Percentiles rank a stretch among this genome's conserved stretches.
phyloP scores from a whole-genome alignment of 176 grass and related monocot genomes.

The Olyra latifolia region DNA sequence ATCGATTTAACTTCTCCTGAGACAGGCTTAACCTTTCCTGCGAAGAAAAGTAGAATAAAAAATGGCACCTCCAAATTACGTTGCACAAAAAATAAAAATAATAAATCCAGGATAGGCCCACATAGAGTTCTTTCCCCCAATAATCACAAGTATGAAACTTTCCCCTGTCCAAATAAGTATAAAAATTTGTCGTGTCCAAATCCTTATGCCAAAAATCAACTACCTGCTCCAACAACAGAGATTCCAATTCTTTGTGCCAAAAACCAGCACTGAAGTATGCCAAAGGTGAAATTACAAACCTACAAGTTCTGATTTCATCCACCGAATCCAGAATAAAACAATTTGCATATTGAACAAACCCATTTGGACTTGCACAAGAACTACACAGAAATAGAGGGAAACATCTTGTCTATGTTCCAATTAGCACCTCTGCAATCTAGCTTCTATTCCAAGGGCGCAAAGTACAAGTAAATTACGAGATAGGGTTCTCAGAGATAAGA shows the following conservation, averaged over 20 bases:
- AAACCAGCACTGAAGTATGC: neutral
- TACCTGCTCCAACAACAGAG: neutral
- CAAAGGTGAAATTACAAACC: neutral
- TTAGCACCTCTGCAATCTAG: neutral
- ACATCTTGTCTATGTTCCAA: neutral
- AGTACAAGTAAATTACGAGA: neutral
- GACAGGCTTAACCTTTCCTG: conserved; percentile 87
- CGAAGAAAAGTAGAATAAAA: conserved; percentile 25
- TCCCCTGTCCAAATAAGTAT: neutral
- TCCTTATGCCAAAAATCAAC: neutral
- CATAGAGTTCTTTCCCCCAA: neutral
- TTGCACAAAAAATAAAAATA: neutral
- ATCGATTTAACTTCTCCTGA: conserved; percentile 78
- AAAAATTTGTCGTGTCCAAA: neutral
- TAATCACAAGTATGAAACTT: conserved; percentile 4
- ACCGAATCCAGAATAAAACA: neutral
- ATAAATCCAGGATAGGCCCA: neutral
- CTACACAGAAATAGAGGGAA: neutral
- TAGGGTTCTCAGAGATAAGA: neutral
- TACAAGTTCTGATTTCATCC: neutral
- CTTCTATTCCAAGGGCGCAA: neutral
- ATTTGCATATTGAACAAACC: neutral
- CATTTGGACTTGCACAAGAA: too few species aligned
- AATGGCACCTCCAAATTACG: neutral
- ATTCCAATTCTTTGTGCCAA: too few species aligned